A percentile compares a stretch with the other conserved stretches of the same genome.
These are phyloP conservation scores for Rhizopus delemar DNA, from an alignment of 371 early-diverging fungal genomes.

Conservation along the genomic window DNA sequence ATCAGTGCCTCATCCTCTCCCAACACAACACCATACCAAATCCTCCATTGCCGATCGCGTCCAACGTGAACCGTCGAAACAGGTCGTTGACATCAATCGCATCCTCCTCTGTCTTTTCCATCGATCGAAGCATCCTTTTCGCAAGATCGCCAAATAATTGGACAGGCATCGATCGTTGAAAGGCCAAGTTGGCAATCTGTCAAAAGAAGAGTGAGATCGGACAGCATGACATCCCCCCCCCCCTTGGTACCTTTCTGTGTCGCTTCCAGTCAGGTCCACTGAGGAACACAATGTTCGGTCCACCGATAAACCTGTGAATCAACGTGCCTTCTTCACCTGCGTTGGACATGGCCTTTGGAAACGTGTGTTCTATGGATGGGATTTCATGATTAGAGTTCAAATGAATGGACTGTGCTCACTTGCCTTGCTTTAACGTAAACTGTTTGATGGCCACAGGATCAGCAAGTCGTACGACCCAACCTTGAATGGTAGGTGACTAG, in stretches of 20 bases:
- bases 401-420: neutral
- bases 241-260: conserved; percentile 31
- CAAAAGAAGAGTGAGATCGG: neutral
- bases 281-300: conserved; percentile 29
- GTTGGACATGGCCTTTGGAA: conserved; percentile 21
- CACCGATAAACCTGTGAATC: conserved; percentile 19
- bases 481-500: conserved; percentile 8
- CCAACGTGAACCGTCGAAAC: conserved; percentile 35
- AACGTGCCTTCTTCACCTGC: conserved; percentile 20
- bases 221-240: neutral
- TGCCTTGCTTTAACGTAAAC: conserved; percentile 15
- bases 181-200: conserved; percentile 42
- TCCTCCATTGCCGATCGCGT: conserved; percentile 42
- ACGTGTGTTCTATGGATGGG: conserved; percentile 5
- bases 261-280: conserved; percentile 32
- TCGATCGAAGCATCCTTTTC: conserved; percentile 20
- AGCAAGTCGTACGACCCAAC: conserved; percentile 15
- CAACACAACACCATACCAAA: conserved; percentile 26
- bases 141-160: conserved; percentile 32
- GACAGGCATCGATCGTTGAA: conserved; percentile 40
- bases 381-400: neutral
- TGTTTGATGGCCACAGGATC: conserved; percentile 19
- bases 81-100: conserved; percentile 25
- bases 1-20: neutral
- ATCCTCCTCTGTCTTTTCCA: conserved; percentile 19